A percentile compares a stretch with the other conserved stretches of the same genome.
Conservation (phyloP, 768 basidiomycete species). For the Tulasnella sp. region DNA sequence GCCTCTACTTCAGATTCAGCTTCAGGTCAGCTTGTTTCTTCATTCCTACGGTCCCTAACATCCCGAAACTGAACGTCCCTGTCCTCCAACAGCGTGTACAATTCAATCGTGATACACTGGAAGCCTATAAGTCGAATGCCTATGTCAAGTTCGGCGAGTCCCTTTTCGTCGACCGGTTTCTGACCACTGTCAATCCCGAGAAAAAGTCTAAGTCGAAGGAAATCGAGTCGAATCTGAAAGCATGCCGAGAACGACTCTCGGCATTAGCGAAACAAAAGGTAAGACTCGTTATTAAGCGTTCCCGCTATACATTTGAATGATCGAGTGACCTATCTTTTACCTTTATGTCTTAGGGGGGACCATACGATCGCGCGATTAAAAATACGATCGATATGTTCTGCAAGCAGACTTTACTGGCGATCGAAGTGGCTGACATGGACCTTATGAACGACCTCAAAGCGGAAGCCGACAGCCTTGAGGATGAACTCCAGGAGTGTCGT, state of each 20-base stretch:
- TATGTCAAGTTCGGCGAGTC: slow-evolving; percentile 85
- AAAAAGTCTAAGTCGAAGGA: slow-evolving; percentile 62
- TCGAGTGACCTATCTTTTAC: not conserved
- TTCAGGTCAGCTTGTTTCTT: slow-evolving; percentile 53
- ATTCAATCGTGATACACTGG: slow-evolving; percentile 84
- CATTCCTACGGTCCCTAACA: not conserved
- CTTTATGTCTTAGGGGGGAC: slow-evolving; percentile 38
- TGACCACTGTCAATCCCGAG: slow-evolving; percentile 57
- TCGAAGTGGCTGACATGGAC: slow-evolving; percentile 51
- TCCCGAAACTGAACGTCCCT: not conserved
- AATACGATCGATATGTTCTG: slow-evolving; percentile 47
- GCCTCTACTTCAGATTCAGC: slow-evolving; percentile 85
- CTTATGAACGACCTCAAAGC: slow-evolving; percentile 39
- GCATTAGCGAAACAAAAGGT: slow-evolving; percentile 65
- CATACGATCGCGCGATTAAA: slow-evolving; percentile 46
- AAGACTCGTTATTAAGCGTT: slow-evolving; percentile 10
- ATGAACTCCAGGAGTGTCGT: slow-evolving; percentile 48
- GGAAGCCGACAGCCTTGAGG: slow-evolving; percentile 43
- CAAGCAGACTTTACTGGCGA: slow-evolving; percentile 33
- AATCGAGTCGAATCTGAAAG: slow-evolving; percentile 54
- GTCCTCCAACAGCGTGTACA: slow-evolving; percentile 72
- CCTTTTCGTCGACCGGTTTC: slow-evolving; percentile 84
- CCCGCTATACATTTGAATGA: no score
- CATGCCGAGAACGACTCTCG: slow-evolving; percentile 55
- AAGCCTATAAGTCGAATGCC: slow-evolving; percentile 92